Evolutionary conservation across 2,329 filamentous ascomycete species (phyloP).

Genomic region (Fusarium scirpi): DNA sequence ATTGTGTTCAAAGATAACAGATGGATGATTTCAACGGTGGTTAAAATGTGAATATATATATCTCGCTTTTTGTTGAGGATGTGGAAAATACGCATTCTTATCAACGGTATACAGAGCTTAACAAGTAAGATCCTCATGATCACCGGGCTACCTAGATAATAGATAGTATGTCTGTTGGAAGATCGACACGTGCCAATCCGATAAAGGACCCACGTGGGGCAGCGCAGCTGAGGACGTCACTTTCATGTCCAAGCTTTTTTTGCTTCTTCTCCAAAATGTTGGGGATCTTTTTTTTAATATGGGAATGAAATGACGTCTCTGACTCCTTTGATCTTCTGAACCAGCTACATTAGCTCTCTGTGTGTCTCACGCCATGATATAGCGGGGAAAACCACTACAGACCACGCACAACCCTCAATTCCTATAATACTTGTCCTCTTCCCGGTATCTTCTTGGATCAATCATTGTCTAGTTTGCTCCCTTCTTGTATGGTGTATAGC

Average conservation of each 20-base stretch:
- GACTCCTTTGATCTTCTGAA: constrained; percentile 1
- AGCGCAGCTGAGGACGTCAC: constrained; percentile 28
- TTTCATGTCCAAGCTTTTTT: constrained; percentile 37
- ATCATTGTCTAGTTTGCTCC: neutral
- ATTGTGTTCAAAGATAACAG: neutral
- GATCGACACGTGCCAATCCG: constrained; percentile 26
- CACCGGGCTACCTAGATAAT: neutral
- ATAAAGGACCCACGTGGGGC: constrained; percentile 32
- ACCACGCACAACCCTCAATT: constrained; percentile 13
- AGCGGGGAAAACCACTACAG: constrained; percentile 8
- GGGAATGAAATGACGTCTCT: constrained; percentile 33
- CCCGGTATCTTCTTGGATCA: neutral
- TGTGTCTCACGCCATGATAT: constrained; percentile 29
- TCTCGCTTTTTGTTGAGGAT: neutral
- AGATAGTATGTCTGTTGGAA: constrained; percentile 1
- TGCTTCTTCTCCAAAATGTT: constrained; percentile 41
- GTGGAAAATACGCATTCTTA: neutral
- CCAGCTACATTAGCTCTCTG: constrained; percentile 5
- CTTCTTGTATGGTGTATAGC: constrained; percentile 4
- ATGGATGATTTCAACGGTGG: neutral
- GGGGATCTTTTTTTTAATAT: constrained; percentile 16
- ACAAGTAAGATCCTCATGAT: constrained; percentile 21
- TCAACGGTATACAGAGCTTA: neutral
- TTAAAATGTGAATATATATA: neutral
- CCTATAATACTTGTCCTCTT: neutral